Evolutionary conservation across 1,284 basidiomycete genomes (phyloP).

Genomic region (Cutaneotrichosporon sp.): DNA sequence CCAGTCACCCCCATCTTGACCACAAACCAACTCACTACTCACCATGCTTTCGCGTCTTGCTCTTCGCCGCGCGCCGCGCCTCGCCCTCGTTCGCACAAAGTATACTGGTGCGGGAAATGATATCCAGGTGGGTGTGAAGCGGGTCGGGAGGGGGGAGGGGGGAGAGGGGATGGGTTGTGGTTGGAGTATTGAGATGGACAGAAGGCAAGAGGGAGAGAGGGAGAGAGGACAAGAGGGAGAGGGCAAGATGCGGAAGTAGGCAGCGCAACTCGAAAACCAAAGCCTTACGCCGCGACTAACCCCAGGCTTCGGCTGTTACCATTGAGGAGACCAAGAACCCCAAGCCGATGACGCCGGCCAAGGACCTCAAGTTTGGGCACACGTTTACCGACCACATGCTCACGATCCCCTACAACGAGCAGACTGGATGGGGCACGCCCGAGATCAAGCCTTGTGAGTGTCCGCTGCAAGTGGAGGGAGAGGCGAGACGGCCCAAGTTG

Average conservation of each 20-base stretch:
- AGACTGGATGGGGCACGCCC: slow-evolving; percentile 77
- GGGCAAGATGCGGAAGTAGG: background rate
- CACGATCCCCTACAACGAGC: slow-evolving; percentile 71
- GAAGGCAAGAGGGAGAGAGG: slow-evolving; percentile 51
- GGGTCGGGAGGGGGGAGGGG: background rate
- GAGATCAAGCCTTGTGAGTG: slow-evolving; percentile 75
- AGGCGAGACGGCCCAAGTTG: too few relatives aligned
- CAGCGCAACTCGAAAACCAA: background rate
- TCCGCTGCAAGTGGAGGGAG: slow-evolving; percentile 32
- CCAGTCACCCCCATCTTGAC: slow-evolving; percentile 1
- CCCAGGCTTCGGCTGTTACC: slow-evolving; percentile 58
- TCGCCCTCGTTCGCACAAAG: slow-evolving; percentile 22
- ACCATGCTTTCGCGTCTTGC: slow-evolving; percentile 14
- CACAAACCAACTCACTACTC: background rate
- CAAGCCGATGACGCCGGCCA: slow-evolving; percentile 50
- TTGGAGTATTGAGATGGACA: slow-evolving; percentile 50
- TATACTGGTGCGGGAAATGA: slow-evolving; percentile 8
- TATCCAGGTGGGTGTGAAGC: slow-evolving; percentile 4
- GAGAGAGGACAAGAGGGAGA: slow-evolving; percentile 19
- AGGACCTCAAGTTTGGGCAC: slow-evolving; percentile 57
- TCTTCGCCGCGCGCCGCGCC: slow-evolving; percentile 5
- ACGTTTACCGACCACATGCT: slow-evolving; percentile 89
- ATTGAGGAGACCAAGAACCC: slow-evolving; percentile 57
- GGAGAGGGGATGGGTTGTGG: background rate
- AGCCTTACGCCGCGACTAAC: background rate